Base-by-base conservation (phyloP, 1,284 basidiomycete species). In the Tremellales sp. region DNA sequence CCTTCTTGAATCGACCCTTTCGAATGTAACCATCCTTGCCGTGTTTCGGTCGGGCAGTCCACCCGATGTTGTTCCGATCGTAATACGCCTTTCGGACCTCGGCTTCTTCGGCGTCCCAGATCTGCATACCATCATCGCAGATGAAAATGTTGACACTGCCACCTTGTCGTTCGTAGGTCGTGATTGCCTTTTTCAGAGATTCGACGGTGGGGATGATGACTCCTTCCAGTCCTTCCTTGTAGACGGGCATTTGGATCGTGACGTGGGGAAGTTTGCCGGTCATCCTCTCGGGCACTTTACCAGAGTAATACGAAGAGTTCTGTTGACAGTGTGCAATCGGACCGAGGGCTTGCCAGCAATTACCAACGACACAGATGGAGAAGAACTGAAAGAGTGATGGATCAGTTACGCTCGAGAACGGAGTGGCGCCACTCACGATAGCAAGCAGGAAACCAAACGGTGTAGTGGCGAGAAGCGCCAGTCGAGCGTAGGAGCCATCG, bases 1-100 rank as follows among this genome's bases (percentile, higher is more conserved):
- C 62, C 73, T 91, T 91, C 77, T 91, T 90, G 77, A 90, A 91
- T 29, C 86, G 81, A 48, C 89, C 89, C 10, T 85, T 84, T 45
- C 89, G 85, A 47, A 80, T 79, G 75, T 81, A 91, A 0, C 85
- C 86, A 60, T 81, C 81, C n/a, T 68, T 58, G 60, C 83, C 80
- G 65, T 86, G 82, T 40, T 77, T 77, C 4, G 88, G 87, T 40
- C 88, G 81, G 16, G 87, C 84, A 43, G 88, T 84, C 82, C 85
- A 90, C 26, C 84, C 86, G 56, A 89, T 85, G 60, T 83, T 84
- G 64, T 89, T 85, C 39, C 83, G 81, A 24, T 85, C 81, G 60
- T 90, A 91, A 66, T 84, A 90, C n/a, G 79, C 73, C 34, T 83
- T 80, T 22, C 88, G 81, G 38, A 79, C 78, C 32, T 81, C 76